Evolutionary conservation across 495 filamentous ascomycete species (phyloP).

Genomic region (Chaetomium fimeti): DNA sequence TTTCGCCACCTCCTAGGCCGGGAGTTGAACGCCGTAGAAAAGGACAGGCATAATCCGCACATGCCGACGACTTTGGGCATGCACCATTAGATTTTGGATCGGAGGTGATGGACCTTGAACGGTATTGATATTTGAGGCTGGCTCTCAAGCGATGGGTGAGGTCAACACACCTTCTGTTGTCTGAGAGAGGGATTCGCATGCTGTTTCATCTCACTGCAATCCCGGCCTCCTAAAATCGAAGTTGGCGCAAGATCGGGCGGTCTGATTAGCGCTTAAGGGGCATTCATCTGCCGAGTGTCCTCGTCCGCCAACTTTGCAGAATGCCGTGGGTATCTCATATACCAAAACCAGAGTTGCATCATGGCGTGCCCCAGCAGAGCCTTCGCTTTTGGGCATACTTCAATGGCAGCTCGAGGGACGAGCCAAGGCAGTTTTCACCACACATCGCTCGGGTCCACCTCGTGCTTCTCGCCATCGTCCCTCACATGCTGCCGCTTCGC

Average conservation of each 20-base stretch:
- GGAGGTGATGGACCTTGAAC: too few relatives aligned
- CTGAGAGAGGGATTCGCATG: neutral
- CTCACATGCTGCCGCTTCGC: slow-evolving; percentile 72
- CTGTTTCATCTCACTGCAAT: neutral
- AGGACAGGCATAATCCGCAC: too few relatives aligned
- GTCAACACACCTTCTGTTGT: neutral
- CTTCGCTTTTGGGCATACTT: neutral
- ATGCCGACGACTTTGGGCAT: too few relatives aligned
- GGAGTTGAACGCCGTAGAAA: too few relatives aligned
- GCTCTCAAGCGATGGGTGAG: neutral
- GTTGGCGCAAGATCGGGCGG: neutral
- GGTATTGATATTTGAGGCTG: neutral
- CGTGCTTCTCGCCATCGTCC: slow-evolving; percentile 76
- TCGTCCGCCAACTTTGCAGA: neutral
- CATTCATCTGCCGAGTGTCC: neutral
- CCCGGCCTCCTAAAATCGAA: neutral
- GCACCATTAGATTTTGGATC: too few relatives aligned
- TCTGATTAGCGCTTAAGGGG: neutral
- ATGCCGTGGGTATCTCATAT: neutral
- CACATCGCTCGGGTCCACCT: slow-evolving; percentile 80
- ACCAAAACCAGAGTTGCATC: too few relatives aligned
- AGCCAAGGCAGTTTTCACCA: slow-evolving; percentile 52
- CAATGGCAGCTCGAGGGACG: neutral
- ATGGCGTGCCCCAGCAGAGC: neutral
- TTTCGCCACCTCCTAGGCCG: too few relatives aligned